Conservation (phyloP, 2,329 filamentous ascomycete species). For the Fusarium sp. region DNA sequence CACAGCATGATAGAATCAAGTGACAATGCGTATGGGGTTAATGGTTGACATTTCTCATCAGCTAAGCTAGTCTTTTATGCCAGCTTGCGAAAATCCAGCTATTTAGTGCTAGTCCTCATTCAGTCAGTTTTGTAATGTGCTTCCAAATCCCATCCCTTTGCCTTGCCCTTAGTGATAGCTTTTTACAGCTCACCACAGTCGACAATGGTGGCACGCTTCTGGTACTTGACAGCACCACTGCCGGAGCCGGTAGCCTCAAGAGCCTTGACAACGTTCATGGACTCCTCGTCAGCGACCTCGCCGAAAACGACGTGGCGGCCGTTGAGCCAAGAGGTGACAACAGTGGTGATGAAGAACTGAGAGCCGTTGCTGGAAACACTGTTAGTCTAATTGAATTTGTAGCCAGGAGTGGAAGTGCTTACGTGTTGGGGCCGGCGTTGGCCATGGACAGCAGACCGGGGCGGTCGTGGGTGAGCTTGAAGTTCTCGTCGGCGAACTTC, state of each 20-base stretch:
- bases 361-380: constrained; percentile 82
- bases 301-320: constrained; percentile 88
- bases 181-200: constrained; percentile 61
- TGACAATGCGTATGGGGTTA: constrained; percentile 8
- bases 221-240: constrained; percentile 67
- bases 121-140: constrained; percentile 33
- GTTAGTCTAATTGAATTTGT: constrained; percentile 1
- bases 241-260: constrained; percentile 69
- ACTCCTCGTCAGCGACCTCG: constrained; percentile 67
- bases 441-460: constrained; percentile 92
- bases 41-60: constrained; percentile 35
- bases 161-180: constrained; percentile 8
- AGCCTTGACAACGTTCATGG: constrained; percentile 66
- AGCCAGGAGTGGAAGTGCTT: constrained; percentile 46
- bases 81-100: constrained; percentile 30
- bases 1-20: neutral
- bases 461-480: constrained; percentile 76
- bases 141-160: constrained; percentile 26
- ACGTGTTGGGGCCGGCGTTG: constrained; percentile 95
- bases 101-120: constrained; percentile 32
- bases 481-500: constrained; percentile 96
- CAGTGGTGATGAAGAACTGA: constrained; percentile 98
- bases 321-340: constrained; percentile 86
- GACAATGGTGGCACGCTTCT: constrained; percentile 69
- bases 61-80: constrained; percentile 31